Evolutionary conservation across 2,329 filamentous ascomycete genomes (phyloP), one percentile per base, ranked within the genome.

Genomic region (Ambrosiella xylebori): DNA sequence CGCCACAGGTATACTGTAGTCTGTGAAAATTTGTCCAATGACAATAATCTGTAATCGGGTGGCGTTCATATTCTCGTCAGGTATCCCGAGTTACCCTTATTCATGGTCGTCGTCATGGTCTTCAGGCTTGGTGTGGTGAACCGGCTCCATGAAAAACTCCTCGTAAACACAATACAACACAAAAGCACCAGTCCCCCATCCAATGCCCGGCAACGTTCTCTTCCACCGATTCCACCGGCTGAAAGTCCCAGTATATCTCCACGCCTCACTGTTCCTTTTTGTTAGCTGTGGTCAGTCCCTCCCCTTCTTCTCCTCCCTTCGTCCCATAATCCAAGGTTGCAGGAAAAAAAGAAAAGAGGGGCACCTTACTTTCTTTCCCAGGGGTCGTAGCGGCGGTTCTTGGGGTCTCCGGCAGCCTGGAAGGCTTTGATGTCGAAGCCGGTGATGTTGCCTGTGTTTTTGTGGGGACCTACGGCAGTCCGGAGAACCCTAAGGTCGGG

Each of bases 201-300:
- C 93, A 65, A 98, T 78, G 61, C 93, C 93, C 41, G 93, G 93
- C 69, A 98, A 88, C 63, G 82, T 76, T 66, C 79, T 76, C 74
- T 84, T 89, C 76, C 96, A 93, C 65, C 93, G 85, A 74, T 95
- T 95, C 74, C 77, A 86, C 65, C 91, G 81, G 64, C 84, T 85
- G 76, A 96, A 97, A 57, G 81, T 84, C 63, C 91, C 93, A 40
- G 79, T 83, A 76, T 95, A 96, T 72, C 93, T 81, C 93, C 93
- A 98, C 68, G 86, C 80, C 76, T 98, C 93, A 68, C 93, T 98
- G 69, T 63, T 40, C 44, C n/a, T 47, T 27, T 27, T 15, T 47
- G 37, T 54, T 54, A 54, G 35, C 45, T 15, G 45, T 41, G 44
- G n/a, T 17, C n/a, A 47, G 44, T 2, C 19, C n/a, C n/a, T 17